Conservation (phyloP, 1,284 basidiomycete genomes). For the Puccinia brachypodii region DNA sequence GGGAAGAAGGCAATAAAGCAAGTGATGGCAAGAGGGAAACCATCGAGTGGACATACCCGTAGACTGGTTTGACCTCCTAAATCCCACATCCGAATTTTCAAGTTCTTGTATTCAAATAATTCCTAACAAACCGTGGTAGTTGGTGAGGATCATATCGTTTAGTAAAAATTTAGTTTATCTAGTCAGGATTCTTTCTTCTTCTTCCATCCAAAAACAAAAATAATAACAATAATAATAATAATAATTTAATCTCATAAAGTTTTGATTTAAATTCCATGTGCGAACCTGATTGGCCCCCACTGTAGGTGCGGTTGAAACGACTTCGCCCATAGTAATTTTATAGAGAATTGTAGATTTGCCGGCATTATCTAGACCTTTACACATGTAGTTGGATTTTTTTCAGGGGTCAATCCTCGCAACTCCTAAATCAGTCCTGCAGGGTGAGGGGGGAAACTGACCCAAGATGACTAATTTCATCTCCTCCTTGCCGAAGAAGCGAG, state of each 20-base stretch:
- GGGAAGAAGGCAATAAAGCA: neutral
- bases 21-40: neutral
- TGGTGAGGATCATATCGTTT: neutral
- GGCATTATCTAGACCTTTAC: slow-evolving; percentile 59
- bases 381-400: too few species aligned
- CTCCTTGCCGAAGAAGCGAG: slow-evolving; percentile 59
- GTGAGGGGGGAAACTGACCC: slow-evolving; percentile 53
- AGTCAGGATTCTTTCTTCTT: neutral
- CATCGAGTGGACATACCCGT: slow-evolving; percentile 51
- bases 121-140: slow-evolving; percentile 21
- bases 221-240: neutral
- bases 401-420: too few species aligned
- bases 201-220: neutral
- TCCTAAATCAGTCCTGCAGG: too few species aligned
- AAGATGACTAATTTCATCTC: slow-evolving; percentile 61
- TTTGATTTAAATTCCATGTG: neutral
- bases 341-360: slow-evolving; percentile 62
- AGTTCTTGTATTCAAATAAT: slow-evolving; percentile 61
- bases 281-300: slow-evolving; percentile 59
- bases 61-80: slow-evolving; percentile 61
- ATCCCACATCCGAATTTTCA: slow-evolving; percentile 61
- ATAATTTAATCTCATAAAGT: neutral
- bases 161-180: neutral
- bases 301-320: slow-evolving; percentile 61
- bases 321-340: slow-evolving; percentile 62